Conservation (phyloP, 208 protist species). For the Paratrypanosoma confusum region DNA sequence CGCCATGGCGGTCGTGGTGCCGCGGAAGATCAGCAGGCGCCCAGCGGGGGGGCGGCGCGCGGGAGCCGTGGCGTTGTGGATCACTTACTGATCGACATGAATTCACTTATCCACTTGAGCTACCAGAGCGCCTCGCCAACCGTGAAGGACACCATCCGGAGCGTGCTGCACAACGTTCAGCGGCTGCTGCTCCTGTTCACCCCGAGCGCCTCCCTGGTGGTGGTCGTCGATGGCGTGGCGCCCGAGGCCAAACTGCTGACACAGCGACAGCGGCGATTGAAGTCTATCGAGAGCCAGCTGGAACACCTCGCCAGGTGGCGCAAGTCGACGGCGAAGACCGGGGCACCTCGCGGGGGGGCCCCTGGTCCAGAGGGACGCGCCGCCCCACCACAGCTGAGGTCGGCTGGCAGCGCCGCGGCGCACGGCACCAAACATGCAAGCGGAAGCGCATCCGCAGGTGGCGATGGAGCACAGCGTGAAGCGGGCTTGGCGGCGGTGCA, state of each 20-base stretch:
- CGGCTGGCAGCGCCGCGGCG: no score
- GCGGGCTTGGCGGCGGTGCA: no score
- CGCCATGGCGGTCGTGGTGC: no score
- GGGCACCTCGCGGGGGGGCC: no score
- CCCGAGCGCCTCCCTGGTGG: conserved; percentile 26
- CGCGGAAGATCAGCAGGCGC: no score
- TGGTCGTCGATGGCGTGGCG: conserved; percentile 72
- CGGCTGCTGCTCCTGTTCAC: conserved; percentile 23
- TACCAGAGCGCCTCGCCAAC: conserved; percentile 17
- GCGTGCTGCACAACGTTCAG: conserved; percentile 19
- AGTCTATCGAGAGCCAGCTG: background rate
- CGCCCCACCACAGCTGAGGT: no score
- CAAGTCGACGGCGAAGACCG: no score
- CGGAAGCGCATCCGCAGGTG: no score
- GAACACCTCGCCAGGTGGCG: no score
- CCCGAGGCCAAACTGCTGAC: conserved; percentile 52
- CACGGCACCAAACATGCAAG: no score
- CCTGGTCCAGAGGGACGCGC: no score
- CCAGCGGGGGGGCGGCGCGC: background rate
- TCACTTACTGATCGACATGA: conserved; percentile 82
- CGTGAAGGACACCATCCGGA: conserved; percentile 21
- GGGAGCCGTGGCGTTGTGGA: conserved; percentile 17
- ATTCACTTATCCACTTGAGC: conserved; percentile 48
- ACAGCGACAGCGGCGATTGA: conserved; percentile 56
- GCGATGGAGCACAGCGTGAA: no score